Evolutionary conservation across 177 flowering plant species (phyloP).

Genomic region (Vitis hybrid): DNA sequence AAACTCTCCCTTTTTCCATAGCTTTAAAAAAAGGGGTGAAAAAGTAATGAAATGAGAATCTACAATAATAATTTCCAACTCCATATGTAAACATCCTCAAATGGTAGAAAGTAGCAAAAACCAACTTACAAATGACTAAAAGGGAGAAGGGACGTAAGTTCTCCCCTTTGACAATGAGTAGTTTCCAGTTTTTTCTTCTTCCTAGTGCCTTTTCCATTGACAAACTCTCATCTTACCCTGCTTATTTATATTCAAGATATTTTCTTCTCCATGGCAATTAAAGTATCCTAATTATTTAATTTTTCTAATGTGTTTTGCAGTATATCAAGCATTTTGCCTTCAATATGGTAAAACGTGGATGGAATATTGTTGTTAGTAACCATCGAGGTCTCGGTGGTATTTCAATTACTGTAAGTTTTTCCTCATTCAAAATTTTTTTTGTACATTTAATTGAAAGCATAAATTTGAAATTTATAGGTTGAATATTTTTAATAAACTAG

Average conservation of each 20-base stretch:
- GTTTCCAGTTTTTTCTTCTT: background rate
- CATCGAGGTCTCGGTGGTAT: slow-evolving; percentile 75
- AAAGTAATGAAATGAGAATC: too few species aligned
- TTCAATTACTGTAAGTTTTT: slow-evolving; percentile 71
- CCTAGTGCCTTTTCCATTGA: background rate
- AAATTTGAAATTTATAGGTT: background rate
- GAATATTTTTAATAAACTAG: too few species aligned
- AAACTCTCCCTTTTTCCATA: too few species aligned
- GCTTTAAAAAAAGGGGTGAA: too few species aligned
- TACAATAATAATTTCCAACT: too few species aligned
- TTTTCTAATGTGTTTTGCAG: slow-evolving; percentile 27
- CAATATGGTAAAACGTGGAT: slow-evolving; percentile 50
- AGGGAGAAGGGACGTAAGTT: background rate
- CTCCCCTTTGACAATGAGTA: background rate
- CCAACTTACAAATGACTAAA: background rate
- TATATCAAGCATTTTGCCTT: slow-evolving; percentile 62
- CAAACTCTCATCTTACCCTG: background rate
- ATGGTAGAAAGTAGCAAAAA: background rate
- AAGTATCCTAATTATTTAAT: slow-evolving; percentile 1
- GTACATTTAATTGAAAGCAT: too few species aligned
- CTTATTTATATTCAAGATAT: background rate
- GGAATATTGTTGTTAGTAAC: slow-evolving; percentile 67
- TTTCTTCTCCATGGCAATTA: background rate
- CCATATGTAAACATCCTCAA: background rate
- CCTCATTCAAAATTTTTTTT: background rate